Percentiles rank a stretch among this genome's conserved stretches.
Evolutionary conservation across 2,329 filamentous ascomycete genomes (phyloP).

Genomic region (Xylaria polymorpha): DNA sequence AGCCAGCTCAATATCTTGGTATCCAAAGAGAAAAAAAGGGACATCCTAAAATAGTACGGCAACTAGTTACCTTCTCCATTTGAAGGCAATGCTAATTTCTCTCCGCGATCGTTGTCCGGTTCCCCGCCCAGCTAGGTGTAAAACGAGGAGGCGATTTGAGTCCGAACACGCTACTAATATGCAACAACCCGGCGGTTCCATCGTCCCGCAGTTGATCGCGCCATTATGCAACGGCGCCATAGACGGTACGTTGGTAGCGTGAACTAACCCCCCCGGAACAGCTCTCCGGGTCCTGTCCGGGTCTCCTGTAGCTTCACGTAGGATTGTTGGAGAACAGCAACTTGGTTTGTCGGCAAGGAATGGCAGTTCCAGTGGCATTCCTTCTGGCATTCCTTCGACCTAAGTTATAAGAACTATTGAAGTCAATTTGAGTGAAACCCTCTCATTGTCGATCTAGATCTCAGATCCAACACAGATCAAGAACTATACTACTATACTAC

Average conservation of each 20-base stretch:
- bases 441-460: no score
- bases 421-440: no score
- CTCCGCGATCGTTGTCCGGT: background rate
- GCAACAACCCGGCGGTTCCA: background rate
- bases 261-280: background rate
- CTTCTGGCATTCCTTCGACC: no score
- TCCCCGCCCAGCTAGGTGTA: background rate
- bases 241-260: background rate
- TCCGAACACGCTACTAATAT: background rate
- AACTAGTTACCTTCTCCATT: background rate
- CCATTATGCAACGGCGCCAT: slow-evolving; percentile 15
- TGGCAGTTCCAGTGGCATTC: background rate
- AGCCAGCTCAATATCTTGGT: background rate
- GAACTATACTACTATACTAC: no score
- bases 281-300: background rate
- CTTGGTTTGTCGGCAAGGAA: background rate
- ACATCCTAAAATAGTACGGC: background rate
- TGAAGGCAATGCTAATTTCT: slow-evolving; percentile 12
- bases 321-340: background rate
- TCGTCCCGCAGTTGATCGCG: slow-evolving; percentile 16
- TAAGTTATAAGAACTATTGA: no score
- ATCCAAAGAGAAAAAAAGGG: background rate
- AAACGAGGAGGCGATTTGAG: background rate
- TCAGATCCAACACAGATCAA: no score
- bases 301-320: background rate